Evolutionary conservation across 2,329 filamentous ascomycete species (phyloP).

Genomic region (Cercospora sp.): DNA sequence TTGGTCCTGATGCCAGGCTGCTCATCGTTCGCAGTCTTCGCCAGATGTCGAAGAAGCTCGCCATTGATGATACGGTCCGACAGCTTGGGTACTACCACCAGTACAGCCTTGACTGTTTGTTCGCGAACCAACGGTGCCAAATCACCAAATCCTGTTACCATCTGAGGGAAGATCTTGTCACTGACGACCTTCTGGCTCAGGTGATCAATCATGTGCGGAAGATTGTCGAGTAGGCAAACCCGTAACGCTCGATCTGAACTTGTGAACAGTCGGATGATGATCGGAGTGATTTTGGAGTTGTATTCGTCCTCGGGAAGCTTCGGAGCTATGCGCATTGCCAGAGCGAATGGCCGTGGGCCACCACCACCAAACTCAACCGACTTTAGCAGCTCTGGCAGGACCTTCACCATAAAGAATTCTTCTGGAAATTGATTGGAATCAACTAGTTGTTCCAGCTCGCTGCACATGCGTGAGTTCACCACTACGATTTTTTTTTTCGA

Average conservation of each 20-base stretch:
- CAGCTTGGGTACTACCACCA: slow-evolving; percentile 82
- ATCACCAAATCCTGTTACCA: slow-evolving; percentile 96
- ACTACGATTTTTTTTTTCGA: neutral
- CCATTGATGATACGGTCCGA: slow-evolving; percentile 93
- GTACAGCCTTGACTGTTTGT: slow-evolving; percentile 91
- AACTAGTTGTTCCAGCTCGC: slow-evolving; percentile 73
- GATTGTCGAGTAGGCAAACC: slow-evolving; percentile 84
- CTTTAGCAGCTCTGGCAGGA: slow-evolving; percentile 92
- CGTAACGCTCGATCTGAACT: slow-evolving; percentile 91
- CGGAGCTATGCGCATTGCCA: slow-evolving; percentile 85
- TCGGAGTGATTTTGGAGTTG: slow-evolving; percentile 76
- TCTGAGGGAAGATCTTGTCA: slow-evolving; percentile 93
- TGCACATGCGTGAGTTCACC: slow-evolving; percentile 31
- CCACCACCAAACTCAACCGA: slow-evolving; percentile 98
- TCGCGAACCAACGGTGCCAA: slow-evolving; percentile 87
- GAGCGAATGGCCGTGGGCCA: slow-evolving; percentile 82
- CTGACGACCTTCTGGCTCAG: slow-evolving; percentile 86
- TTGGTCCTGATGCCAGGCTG: slow-evolving; percentile 97
- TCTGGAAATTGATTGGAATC: slow-evolving; percentile 88
- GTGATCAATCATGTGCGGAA: slow-evolving; percentile 88
- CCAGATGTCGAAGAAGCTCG: slow-evolving; percentile 83
- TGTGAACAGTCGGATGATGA: slow-evolving; percentile 80
- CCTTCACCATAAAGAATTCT: slow-evolving; percentile 97
- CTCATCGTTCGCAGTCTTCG: slow-evolving; percentile 95
- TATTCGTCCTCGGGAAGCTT: slow-evolving; percentile 92